Base-by-base conservation (phyloP, 169 alveolate species). In the Babesia bigemina region DNA sequence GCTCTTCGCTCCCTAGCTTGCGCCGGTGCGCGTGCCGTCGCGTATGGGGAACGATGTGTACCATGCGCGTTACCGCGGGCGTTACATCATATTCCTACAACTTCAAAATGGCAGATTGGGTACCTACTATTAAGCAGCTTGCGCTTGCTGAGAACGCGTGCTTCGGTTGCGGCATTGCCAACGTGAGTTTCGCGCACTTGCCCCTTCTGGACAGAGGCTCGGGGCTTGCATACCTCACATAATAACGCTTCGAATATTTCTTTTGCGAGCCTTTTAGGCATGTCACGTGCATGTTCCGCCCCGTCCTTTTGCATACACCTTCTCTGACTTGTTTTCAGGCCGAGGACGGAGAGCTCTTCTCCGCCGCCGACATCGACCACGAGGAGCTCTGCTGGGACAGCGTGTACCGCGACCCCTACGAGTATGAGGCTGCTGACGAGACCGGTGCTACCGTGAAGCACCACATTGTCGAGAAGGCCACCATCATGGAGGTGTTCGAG, bases 161-260 rank as follows among this genome's bases (percentile, higher is more conserved):
- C 33, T 82, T 47, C 75, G 85, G 89, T 21, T 74, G 79, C 58
- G 89, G 89, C 49, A 82, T 82, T 62, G 89, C 89, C 56, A 73
- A 71, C 52, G 89, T 82, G 65, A 22, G 79, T 74, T 50, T 28
- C 7, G 4, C 22, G 73, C 11, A 4, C 10, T 6, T 19, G 28
- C 2, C 60, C 49, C 10, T 21, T 7, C 11, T 21, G 11, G 29
- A 21, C 59, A 52, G 59, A 4, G 26, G 2, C 24, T 21, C 26
- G 59, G 6, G 2, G 59, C 29, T 21, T 7, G 39, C 6, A 33
- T 33, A 33, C 2, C 10, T 33, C 10, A 4, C 39, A 33, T 33
- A 4, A 2, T 33, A 33, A 33, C 6, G 2, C 39, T 4, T 6
- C 39, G 39, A 33, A 33, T 33, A 33, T 33, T 33, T 6, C 39